Evolutionary conservation across 2,329 filamentous ascomycete genomes (phyloP), one percentile per base, ranked within the genome.

Genomic region (Triangularia setosa): DNA sequence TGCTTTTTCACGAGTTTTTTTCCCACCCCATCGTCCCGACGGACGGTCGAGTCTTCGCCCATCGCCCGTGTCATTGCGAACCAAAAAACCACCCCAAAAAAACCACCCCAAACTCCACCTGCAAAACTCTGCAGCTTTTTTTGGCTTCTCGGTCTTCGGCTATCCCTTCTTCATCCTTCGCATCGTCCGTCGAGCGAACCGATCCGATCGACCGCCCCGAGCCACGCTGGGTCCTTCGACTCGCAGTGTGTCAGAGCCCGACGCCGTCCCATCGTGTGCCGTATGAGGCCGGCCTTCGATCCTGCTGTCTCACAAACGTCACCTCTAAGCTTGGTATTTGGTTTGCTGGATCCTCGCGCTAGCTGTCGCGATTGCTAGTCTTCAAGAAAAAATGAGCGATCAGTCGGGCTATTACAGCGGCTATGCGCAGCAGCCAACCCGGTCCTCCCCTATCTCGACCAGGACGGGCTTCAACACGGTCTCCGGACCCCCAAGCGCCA

Each of bases 391-490:
- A 33, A 72, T 72, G 71, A 72, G 70, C 61, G 68, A 71, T 55
- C 70, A 71, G 55, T 67, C 21, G 52, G 21, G 65, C 58, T 70
- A 68, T 60, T 70, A 68, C 44, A 58, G 66, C 33, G 60, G 64
- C 4, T 71, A 71, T 52, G 67, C 65, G 21, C 25, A 24, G 48
- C 69, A 70, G 69, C 67, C 62, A 65, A 60, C 69, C 44, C 40
- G 67, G 23, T 73, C 71, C 58, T 69, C 72, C 23, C 73, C 73
- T 8, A 72, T 72, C 24, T 67, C 68, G 55, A 68, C 70, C 18
- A 65, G 73, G 23, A 72, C 69, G 12, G 72, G 71, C 21, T 74
- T 73, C 68, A 71, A 71, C 59, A 73, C 73, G 33, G 71, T 72
- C 9, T 67, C 67, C 33, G 69, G 69, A 35, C 68, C 72, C 21